Evolutionary conservation across 2,329 filamentous ascomycete species (phyloP), one percentile per base, ranked within the genome.

Genomic region (Aspergillaceae sp.): DNA sequence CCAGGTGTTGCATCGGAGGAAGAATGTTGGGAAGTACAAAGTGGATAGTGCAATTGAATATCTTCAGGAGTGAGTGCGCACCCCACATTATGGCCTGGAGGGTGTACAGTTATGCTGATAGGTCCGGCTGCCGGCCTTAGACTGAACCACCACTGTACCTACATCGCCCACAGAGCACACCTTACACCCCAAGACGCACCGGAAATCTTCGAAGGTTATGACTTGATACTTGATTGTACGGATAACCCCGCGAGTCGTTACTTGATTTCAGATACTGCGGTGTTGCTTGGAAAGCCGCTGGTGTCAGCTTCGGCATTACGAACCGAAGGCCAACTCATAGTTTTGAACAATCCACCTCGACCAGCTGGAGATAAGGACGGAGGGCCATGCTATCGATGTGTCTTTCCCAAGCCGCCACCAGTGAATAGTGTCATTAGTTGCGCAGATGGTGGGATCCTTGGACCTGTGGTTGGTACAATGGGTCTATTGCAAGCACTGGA

Each of bases 211-310:
- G 68, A 73, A 0, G 57, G 72, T 3, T 97, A 94, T 61, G 87
- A 95, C 57, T 56, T 96, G 1, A 80, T 97, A 1, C 80, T 98
- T 8, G 92, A 98, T 66, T 98, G 92, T 64, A 97, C 91, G 7
- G 92, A 98, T 66, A 89, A 91, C 53, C 91, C 92, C 0, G 84
- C 87, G 1, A 87, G 88, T 0, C 86, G 92, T 38, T 97, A 98
- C 64, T 78, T 97, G 40, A 87, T 97, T 53, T 95, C 88, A 0
- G 92, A 98, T 62, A 79, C 86, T 10, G 94, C 88, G 56, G 85
- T 96, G 7, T 73, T 95, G 3, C 74, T 90, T 0, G 70, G 76
- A 2, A 92, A 88, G 59, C 82, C 87, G 0, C 77, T 98, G 10
- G 80, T 97, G 8, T 95, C 89, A 3, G 92, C 91, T 1, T 94